Conservation (phyloP, 352 stramenopile genomes). For the Phytopythium sindhum region DNA sequence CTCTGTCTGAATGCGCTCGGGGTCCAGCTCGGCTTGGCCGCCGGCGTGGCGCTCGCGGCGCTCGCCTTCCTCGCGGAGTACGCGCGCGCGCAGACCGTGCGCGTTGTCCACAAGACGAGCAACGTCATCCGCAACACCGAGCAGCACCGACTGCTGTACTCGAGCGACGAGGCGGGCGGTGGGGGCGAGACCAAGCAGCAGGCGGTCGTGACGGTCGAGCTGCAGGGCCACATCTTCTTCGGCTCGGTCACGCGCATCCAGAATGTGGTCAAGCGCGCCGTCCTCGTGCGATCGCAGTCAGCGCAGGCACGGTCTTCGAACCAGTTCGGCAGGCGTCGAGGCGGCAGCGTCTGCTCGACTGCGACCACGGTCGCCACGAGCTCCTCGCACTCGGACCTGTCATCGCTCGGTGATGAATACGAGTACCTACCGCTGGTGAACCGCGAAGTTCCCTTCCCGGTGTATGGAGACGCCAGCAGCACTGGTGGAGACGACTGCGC, state of each 20-base stretch:
- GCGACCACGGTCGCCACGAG: constrained; percentile 1
- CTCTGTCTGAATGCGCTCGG: constrained; percentile 84
- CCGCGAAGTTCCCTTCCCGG: background rate
- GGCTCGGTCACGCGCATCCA: constrained; percentile 67
- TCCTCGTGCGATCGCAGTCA: constrained; percentile 33
- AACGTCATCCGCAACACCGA: constrained; percentile 64
- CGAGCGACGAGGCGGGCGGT: constrained; percentile 6
- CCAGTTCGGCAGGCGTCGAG: background rate
- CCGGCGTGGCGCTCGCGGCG: constrained; percentile 42
- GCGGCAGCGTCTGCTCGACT: background rate
- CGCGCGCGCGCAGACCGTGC: constrained; percentile 56
- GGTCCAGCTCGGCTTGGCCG: constrained; percentile 84
- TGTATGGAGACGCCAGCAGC: background rate
- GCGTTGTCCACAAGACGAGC: constrained; percentile 55
- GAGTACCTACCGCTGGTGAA: background rate
- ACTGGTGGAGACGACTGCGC: background rate
- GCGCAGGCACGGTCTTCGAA: background rate
- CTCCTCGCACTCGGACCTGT: background rate
- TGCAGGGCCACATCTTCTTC: constrained; percentile 80
- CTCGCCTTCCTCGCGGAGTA: constrained; percentile 87
- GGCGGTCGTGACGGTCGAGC: constrained; percentile 57
- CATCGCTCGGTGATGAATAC: background rate
- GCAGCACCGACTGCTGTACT: constrained; percentile 50
- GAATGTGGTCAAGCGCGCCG: constrained; percentile 59
- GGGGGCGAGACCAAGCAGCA: constrained; percentile 28